Percentiles rank a stretch among this genome's conserved stretches.
Evolutionary conservation across 257 asterid species (phyloP).

Genomic region (Datura wrightii): DNA sequence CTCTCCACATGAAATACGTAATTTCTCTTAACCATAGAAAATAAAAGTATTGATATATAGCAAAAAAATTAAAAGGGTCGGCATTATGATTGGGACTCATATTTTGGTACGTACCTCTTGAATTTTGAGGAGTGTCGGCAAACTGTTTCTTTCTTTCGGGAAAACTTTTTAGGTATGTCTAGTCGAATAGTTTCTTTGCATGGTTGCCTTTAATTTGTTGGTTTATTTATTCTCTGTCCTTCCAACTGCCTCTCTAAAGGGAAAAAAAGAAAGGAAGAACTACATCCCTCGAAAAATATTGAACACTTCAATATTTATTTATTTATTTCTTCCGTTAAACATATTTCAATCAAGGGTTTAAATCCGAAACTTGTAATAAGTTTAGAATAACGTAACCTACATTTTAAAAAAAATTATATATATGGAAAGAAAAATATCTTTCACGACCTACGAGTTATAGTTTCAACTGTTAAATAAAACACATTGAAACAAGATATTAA

Average conservation of each 20-base stretch:
- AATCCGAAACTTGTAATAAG: neutral
- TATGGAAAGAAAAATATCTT: no score
- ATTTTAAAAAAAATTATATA: no score
- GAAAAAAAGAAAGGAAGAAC: no score
- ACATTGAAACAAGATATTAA: neutral
- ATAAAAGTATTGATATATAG: neutral
- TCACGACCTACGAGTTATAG: neutral
- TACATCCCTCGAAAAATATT: neutral
- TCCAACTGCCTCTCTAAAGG: neutral
- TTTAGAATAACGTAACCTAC: no score
- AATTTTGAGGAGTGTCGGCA: conserved; percentile 23
- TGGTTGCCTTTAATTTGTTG: neutral
- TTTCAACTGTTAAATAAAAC: neutral
- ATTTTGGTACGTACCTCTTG: neutral
- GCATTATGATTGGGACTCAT: neutral
- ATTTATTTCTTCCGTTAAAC: neutral
- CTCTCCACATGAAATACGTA: neutral
- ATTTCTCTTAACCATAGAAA: neutral
- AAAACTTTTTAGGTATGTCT: neutral
- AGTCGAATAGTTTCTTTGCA: neutral
- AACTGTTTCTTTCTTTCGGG: no score
- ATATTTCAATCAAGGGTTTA: neutral
- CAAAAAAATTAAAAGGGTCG: neutral
- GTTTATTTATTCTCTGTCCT: neutral
- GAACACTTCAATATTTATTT: neutral